Evolutionary conservation across 495 filamentous ascomycete species (phyloP).

Genomic region (Emericellopsis terricola): DNA sequence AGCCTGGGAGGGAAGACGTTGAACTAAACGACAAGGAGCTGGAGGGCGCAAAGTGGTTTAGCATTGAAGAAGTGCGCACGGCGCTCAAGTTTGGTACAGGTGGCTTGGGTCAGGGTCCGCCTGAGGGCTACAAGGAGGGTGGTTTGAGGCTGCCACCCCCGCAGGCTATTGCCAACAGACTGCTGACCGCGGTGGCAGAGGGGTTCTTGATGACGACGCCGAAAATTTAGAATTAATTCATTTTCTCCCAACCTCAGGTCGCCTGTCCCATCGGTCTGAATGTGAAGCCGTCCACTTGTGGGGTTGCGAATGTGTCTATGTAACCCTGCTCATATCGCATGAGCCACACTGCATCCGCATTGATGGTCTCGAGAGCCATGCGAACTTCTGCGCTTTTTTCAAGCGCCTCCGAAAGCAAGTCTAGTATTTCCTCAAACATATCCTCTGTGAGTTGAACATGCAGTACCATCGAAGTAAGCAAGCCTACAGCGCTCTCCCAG

Average conservation of each 20-base stretch:
- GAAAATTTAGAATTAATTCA: conserved; percentile 15
- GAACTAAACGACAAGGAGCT: conserved; percentile 79
- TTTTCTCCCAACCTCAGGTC: background rate
- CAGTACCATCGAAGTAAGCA: conserved; percentile 33
- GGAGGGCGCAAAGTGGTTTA: conserved; percentile 75
- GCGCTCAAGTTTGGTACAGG: conserved; percentile 42
- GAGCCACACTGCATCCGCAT: conserved; percentile 62
- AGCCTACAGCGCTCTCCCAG: conserved; percentile 37
- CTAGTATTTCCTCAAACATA: conserved; percentile 50
- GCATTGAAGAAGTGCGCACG: conserved; percentile 47
- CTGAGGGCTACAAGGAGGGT: conserved; percentile 56
- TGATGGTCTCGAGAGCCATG: conserved; percentile 35
- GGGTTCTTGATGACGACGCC: conserved; percentile 16
- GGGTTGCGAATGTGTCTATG: conserved; percentile 13
- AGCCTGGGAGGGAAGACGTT: conserved; percentile 62
- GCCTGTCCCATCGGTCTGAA: conserved; percentile 10
- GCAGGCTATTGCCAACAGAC: conserved; percentile 66
- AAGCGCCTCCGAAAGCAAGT: conserved; percentile 34
- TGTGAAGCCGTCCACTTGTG: conserved; percentile 20
- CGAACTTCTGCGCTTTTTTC: conserved; percentile 27
- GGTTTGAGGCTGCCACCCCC: conserved; percentile 50
- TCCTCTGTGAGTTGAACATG: conserved; percentile 41
- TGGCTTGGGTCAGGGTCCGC: conserved; percentile 40
- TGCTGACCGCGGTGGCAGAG: conserved; percentile 31
- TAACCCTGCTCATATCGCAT: conserved; percentile 23